These are phyloP conservation scores for Oryza meyeriana DNA, from an alignment of 176 grass and related monocot species.

Conservation along the genomic window DNA sequence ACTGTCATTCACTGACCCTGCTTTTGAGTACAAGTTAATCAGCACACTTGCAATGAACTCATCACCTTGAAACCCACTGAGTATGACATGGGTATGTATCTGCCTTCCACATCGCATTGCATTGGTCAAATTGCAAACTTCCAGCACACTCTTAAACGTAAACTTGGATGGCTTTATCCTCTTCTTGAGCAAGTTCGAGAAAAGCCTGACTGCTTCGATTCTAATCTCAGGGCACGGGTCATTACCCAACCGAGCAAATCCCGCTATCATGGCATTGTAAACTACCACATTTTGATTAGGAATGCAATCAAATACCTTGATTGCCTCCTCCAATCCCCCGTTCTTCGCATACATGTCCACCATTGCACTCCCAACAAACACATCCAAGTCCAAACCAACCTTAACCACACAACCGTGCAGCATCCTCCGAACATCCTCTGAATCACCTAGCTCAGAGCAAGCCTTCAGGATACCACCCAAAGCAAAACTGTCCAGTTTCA, in stretches of 20 bases:
- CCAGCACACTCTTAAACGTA: constrained; percentile 72
- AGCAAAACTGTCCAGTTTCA: constrained; percentile 59
- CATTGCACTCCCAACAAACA: constrained; percentile 73
- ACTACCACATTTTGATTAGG: constrained; percentile 56
- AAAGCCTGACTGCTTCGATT: constrained; percentile 55
- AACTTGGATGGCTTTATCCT: constrained; percentile 61
- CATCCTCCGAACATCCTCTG: constrained; percentile 57
- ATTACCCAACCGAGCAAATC: constrained; percentile 66
- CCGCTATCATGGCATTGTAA: constrained; percentile 83
- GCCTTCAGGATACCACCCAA: constrained; percentile 62
- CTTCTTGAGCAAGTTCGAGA: constrained; percentile 49
- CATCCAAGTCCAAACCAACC: constrained; percentile 72
- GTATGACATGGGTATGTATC: constrained; percentile 69
- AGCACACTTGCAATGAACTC: constrained; percentile 58
- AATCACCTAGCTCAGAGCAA: constrained; percentile 44
- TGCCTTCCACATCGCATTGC: constrained; percentile 53
- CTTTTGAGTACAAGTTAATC: constrained; percentile 62
- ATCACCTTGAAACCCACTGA: constrained; percentile 56
- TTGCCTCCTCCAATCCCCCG: constrained; percentile 72
- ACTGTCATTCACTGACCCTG: constrained; percentile 36
- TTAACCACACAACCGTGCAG: constrained; percentile 76
- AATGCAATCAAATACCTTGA: constrained; percentile 74
- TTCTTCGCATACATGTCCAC: constrained; percentile 79
- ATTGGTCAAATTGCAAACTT: constrained; percentile 60
- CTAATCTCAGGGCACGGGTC: constrained; percentile 46